Base-by-base conservation (phyloP, 2,329 filamentous ascomycete species). In the Tolypocladium sp. region DNA sequence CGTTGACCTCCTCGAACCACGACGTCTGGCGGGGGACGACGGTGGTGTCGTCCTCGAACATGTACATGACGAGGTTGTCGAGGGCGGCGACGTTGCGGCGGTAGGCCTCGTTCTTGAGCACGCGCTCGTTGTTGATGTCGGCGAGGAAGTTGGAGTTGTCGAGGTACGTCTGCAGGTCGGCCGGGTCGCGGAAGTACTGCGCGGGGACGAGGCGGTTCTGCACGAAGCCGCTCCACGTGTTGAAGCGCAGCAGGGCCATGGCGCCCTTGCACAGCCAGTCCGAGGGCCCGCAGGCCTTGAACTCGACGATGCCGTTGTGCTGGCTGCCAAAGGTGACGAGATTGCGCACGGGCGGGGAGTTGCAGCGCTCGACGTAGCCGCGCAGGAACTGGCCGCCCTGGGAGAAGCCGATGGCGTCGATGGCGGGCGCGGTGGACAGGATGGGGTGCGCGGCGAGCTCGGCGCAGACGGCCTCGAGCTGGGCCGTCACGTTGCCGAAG, bases 341-440 rank as follows among this genome's bases (percentile, higher is more conserved):
- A 70, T 84, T 92, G 64, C 85, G 83, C 15, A 96, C 83, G 4
- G 84, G 86, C 0, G 91, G 87, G 40, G 67, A 69, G 72, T 92
- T 94, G 79, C 94, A 99, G 51, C 91, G 84, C 79, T 99, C 87
- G 63, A 96, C 79, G 71, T 96, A 92, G 30, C 83, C 94, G 60
- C 94, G 87, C n/a, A 99, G 82, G 77, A 99, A 97, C 72, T 96
- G 91, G 1, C 94, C 94, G 63, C 94, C 94, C 74, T 99, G 94
- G 17, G 90, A 94, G 79, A 99, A 97, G 35, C 94, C 94, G 41
- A 99, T 77, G 40, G 92, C 93, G 74, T 97, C 94, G 70, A 97
- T 81, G 63, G 88, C 91, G 0, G 90, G 89, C 0, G 90, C 90
- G 8, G 88, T 90, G 59, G 88, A 88, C 20, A 97, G 83, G 71